Evolutionary conservation across 768 basidiomycete genomes (phyloP).

Genomic region (Leccinum uliginosum): DNA sequence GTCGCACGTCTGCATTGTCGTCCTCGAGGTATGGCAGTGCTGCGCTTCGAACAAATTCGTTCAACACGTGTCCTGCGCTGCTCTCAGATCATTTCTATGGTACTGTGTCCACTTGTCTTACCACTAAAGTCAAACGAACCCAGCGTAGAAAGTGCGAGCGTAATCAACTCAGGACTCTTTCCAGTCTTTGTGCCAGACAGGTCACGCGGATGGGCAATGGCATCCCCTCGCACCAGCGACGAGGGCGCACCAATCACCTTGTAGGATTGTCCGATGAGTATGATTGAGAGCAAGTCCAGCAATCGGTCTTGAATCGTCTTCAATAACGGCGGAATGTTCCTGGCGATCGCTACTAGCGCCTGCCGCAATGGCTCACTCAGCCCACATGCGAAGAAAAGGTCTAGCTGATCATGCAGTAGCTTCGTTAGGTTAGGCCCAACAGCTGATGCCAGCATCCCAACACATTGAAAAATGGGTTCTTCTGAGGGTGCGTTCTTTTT

Average conservation of each 20-base stretch:
- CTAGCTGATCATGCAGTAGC: slow-evolving; percentile 91
- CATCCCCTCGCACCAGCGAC: slow-evolving; percentile 52
- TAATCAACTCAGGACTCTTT: slow-evolving; percentile 65
- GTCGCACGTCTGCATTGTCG: slow-evolving; percentile 81
- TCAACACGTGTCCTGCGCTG: slow-evolving; percentile 75
- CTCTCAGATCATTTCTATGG: slow-evolving; percentile 10
- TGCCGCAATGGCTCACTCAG: slow-evolving; percentile 84
- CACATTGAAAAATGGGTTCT: slow-evolving; percentile 95
- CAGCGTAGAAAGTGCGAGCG: slow-evolving; percentile 80
- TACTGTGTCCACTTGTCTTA: slow-evolving; percentile 27
- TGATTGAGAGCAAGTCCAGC: slow-evolving; percentile 76
- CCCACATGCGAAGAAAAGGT: slow-evolving; percentile 93
- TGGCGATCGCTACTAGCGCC: slow-evolving; percentile 80
- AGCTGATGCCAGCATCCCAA: slow-evolving; percentile 92
- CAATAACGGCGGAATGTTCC: slow-evolving; percentile 83
- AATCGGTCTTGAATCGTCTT: slow-evolving; percentile 95
- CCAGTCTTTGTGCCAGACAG: slow-evolving; percentile 48
- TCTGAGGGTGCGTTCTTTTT: slow-evolving; percentile 91
- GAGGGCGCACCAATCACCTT: slow-evolving; percentile 83
- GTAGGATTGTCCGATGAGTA: slow-evolving; percentile 81
- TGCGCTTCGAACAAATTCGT: slow-evolving; percentile 91
- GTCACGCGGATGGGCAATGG: slow-evolving; percentile 46
- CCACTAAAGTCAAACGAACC: slow-evolving; percentile 95
- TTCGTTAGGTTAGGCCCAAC: slow-evolving; percentile 96
- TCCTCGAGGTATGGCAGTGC: slow-evolving; percentile 93